Evolutionary conservation across 768 basidiomycete genomes (phyloP).

Genomic region (Boletus eberwhitei): DNA sequence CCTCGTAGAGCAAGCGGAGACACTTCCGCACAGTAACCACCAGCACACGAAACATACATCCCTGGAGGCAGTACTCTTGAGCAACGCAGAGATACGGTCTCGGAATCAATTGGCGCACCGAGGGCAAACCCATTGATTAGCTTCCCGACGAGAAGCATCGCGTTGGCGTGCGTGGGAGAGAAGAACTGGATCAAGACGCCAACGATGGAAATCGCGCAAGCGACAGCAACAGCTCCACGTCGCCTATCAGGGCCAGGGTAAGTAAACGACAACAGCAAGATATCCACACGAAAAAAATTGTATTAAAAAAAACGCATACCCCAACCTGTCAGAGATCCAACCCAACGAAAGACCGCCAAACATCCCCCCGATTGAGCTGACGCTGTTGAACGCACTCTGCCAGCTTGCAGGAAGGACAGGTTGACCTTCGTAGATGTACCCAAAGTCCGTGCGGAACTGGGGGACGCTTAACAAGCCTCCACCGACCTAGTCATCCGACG

Average conservation of each 20-base stretch:
- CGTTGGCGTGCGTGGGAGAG: slow-evolving; percentile 21
- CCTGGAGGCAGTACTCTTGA: slow-evolving; percentile 2
- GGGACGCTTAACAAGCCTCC: slow-evolving; percentile 22
- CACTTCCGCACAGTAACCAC: slow-evolving; percentile 28
- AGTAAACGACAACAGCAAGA: neutral
- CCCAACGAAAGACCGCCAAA: slow-evolving; percentile 25
- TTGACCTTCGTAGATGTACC: slow-evolving; percentile 2
- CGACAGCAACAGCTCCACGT: slow-evolving; percentile 23
- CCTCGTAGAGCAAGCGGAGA: slow-evolving; percentile 27
- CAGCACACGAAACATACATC: slow-evolving; percentile 24
- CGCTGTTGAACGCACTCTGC: slow-evolving; percentile 29
- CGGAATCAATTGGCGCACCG: slow-evolving; percentile 4
- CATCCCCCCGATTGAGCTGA: slow-evolving; percentile 26
- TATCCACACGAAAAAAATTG: neutral
- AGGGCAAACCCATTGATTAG: slow-evolving; percentile 27
- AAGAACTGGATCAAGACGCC: slow-evolving; percentile 26
- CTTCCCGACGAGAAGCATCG: slow-evolving; percentile 24
- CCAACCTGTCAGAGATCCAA: slow-evolving; percentile 21
- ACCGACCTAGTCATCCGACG: slow-evolving; percentile 6
- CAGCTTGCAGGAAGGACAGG: slow-evolving; percentile 24
- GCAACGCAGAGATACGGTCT: neutral
- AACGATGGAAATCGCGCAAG: slow-evolving; percentile 19
- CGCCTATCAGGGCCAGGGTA: slow-evolving; percentile 6
- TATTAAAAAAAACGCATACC: slow-evolving; percentile 1
- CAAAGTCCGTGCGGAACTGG: slow-evolving; percentile 28